Evolutionary conservation across 73 alveolate genomes (phyloP), one percentile per base, ranked within the genome.

Genomic region (Uronychia binucleata): DNA sequence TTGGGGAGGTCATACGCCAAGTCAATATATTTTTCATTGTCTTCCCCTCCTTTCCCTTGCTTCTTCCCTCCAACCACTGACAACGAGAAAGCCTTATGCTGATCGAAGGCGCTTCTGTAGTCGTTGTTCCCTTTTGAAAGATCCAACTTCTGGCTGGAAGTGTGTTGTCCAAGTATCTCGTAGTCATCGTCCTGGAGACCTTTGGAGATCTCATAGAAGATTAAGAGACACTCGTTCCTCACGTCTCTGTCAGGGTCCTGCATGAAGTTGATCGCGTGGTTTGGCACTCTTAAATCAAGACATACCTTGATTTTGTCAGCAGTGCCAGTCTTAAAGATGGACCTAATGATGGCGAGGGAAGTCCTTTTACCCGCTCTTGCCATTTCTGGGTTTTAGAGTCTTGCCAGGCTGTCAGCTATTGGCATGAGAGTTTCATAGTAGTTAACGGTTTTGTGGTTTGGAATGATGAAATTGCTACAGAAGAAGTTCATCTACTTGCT

Each of bases 271-370:
- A 91, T 74, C 57, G 82, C 75, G 75, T 84, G 89, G 75, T 91
- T 85, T 27, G 97, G 99, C 29, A 96, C 93, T 83, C 96, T 94
- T 83, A 96, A 90, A 85, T 96, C 99, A 30, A 93, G 90, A 80
- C 98, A 91, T 13, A 96, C 98, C 80, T 94, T 90, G 28, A 93
- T 88, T 84, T 96, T 95, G 87, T 93, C 92, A 1, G 90, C 81
- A 81, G 90, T 95, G 76, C 94, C 93, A 35, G 94, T 90, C 89
- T 95, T 85, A 80, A 95, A 86, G 80, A 95, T 91, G 80, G 96
- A 82, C 85, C 94, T 92, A 19, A 95, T 88, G 77, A 85, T 91
- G 33, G 97, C 93, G 14, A 95, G 74, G 0, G 98, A 96, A 83
- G 87, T 91, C 86, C 97, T 91, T 85, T 92, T 95, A 80, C 95